phyloP scores from a whole-genome alignment of 2,329 filamentous ascomycete genomes.

The Fusarium sp. region DNA sequence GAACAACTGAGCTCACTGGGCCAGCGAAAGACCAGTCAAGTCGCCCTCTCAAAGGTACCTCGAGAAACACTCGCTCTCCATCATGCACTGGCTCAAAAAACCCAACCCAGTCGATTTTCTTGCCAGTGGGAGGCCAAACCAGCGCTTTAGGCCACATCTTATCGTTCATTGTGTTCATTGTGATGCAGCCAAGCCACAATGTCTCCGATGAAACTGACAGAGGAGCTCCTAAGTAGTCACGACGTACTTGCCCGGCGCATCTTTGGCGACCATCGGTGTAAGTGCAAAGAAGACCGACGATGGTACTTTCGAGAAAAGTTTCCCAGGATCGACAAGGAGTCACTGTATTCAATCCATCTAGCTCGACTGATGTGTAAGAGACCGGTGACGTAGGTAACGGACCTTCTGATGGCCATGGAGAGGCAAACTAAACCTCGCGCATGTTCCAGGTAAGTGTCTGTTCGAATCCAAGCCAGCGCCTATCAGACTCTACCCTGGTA shows the following conservation, averaged over 20 bases:
- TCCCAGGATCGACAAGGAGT: neutral
- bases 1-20: neutral
- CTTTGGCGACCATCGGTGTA: neutral
- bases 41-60: neutral
- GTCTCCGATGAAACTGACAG: neutral
- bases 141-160: no score
- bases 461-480: neutral
- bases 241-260: constrained; percentile 2
- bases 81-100: accelerated
- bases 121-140: accelerated
- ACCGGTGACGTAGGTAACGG: neutral
- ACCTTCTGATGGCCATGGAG: neutral
- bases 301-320: accelerated
- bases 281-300: neutral
- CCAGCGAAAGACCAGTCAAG: neutral
- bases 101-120: neutral
- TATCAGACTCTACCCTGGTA: neutral
- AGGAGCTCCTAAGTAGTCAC: neutral
- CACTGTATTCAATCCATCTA: neutral
- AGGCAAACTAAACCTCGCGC: neutral
- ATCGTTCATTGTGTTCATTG: accelerated
- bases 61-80: neutral
- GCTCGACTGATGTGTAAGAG: neutral
- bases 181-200: neutral
- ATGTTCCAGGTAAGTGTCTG: neutral